Base-by-base conservation (phyloP, 805 yeast genomes). In the Saccharomycopsis sp. region DNA sequence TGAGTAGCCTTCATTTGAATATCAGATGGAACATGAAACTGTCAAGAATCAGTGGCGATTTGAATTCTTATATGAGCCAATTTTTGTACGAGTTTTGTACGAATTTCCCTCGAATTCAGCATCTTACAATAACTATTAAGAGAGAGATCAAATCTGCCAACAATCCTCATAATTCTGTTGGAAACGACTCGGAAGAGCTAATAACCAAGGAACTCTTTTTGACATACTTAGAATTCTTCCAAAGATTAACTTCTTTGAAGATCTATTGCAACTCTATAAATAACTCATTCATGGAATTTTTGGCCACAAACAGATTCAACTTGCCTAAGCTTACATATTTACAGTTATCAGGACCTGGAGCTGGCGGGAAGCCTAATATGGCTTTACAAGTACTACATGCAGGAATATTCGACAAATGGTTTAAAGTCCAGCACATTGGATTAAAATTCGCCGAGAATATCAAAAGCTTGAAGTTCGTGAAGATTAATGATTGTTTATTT, bases 341-440 rank as follows among this genome's bases (percentile, higher is more conserved):
- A 7, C 79, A 80, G 66, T 67, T 82, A 1, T 74, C 77, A 55
- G 85, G 85, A 0, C 65, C 76, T 19, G 74, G 76, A 23, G 77
- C 85, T 0, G 80, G 83, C 1, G 82, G 82, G 1, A 72, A 78
- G 1, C 85, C 84, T 20, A 78, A 80, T 62, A 67, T 78, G 72
- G 86, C 85, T 0, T 68, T 80, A 22, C 84, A 81, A 14, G 79
- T 76, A 68, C 70, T 73, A 1, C 81, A 81, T 64, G 82, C 82
- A 9, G 79, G 81, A 2, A 72, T 82, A 2, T 76, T 75, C 65
- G 86, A 82, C 65, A 79, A 78, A 59, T 82, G 86, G 86, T 73
- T 74, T 60, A 73, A 80, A 57, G 81, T 82, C 1, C 82, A 79
- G 63, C 83, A 79, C 62, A 76, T 80, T 5, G 86, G 85, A 1